Base-by-base conservation (phyloP, 192 early-diverging fungal species). In the Oehlia diaphana region DNA sequence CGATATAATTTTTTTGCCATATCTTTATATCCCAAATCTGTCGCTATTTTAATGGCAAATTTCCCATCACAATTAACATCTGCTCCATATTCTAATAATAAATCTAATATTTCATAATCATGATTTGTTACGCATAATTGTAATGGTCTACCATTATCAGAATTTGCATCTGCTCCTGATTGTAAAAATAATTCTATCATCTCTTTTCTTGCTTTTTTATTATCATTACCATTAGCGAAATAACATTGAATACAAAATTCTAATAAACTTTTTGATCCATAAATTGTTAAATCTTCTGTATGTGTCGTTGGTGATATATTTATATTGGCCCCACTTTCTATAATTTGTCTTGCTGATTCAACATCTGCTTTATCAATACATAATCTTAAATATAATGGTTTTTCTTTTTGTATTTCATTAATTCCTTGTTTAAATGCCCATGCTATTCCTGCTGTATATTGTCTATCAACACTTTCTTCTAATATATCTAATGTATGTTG, bases 331-430 rank as follows among this genome's bases (percentile, higher is more conserved):
- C 77, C 77, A 35, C 53, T 71, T 14, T 61, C 13, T 13, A 79
- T 79, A 9, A 71, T 42, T n/a, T 23, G 9, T 62, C 44, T 58
- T 6, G 53, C 68, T 23, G 77, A 62, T 79, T 61, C 35, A 9
- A 79, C 77, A 62, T 79, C 77, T 26, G 77, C 77, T 71, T 79
- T 71, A 21, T 79, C 77, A 63, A 79, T 71, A 26, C 77, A 79
- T 42, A 79, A 37, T 69, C 77, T 44, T 28, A 79, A 28, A 39
- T 79, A 79, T 26, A 79, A 44, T 6, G 77, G 67, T 35, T 79
- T 79, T 12, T 63, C 14, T 71, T 71, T 79, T 79, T 79, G 77
- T 19, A 33, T 12, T 31, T 70, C 53, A n/a, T 66, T 66, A 12
- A 79, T 9, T 10, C 77, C 77, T 6, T 42, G 77, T 61, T 44